Evolutionary conservation across 495 filamentous ascomycete genomes (phyloP), one percentile per base, ranked within the genome.

Genomic region (Extremus antarcticus): DNA sequence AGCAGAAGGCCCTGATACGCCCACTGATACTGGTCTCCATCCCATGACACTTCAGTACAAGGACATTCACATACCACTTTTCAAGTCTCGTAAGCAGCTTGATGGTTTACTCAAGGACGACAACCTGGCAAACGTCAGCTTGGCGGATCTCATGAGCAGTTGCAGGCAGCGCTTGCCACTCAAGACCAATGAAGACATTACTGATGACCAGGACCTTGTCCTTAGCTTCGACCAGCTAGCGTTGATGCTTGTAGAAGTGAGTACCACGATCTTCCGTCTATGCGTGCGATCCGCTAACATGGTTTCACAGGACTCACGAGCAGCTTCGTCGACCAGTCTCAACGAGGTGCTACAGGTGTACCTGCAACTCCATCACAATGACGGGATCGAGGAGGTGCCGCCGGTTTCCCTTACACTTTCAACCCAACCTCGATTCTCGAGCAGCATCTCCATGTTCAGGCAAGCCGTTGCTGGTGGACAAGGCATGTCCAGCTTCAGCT

Each of bases 21-120:
- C 52, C 19, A 57, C 61, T 38, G 57, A 57, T 43, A 56, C 51
- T 29, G 59, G 55, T 24, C 21, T 54, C 17, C 76, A 79, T 58
- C 74, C 71, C 53, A 74, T 74, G 39, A 80, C 79, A 39, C 78
- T 92, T 41, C 62, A 76, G 11, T 92, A 90, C 66, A 76, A 80
- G 55, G 76, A 79, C 8, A 78, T 69, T 47, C 79, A 81, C 60
- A 88, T 90, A 49, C 79, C 79, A 13, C 71, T 94, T 8, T 88
- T 92, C 57, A 82, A 84, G 32, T 80, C 78, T 22, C 69, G 74
- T 20, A 74, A 79, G 54, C 75, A 79, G 38, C 81, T 87, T 57
- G 78, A 82, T 0, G 81, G 87, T 47, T 87, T 94, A 50, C 76
- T 95, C 13, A 73, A 81, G 54, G 83, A 90, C 60, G 75, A 80